A percentile compares a stretch with the other conserved stretches of the same genome.
Conservation (phyloP, 2,329 filamentous ascomycete genomes). For the Colletotrichum euphorbiae region DNA sequence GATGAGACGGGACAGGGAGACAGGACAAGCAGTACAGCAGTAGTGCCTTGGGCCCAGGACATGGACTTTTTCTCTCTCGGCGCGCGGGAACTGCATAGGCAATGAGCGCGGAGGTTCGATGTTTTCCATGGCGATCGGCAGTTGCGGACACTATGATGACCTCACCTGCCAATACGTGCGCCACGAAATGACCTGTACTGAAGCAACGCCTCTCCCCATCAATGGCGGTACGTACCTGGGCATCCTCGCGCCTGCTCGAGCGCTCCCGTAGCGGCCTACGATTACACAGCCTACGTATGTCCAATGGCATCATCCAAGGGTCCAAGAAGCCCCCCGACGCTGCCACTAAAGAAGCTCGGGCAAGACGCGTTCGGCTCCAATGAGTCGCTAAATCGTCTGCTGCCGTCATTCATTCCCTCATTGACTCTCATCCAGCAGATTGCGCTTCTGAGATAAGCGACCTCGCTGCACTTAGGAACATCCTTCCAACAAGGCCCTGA, state of each 20-base stretch:
- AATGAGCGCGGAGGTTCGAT: constrained; percentile 27
- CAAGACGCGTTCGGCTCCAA: constrained; percentile 33
- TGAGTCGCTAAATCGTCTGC: constrained; percentile 12
- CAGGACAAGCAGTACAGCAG: constrained; percentile 5
- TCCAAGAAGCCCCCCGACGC: constrained; percentile 24
- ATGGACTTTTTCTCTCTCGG: not conserved
- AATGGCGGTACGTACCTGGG: constrained; percentile 11
- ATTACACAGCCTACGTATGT: not conserved
- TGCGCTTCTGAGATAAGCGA: constrained; percentile 4
- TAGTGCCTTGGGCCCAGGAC: not conserved
- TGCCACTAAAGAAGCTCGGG: constrained; percentile 31
- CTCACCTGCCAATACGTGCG: constrained; percentile 36
- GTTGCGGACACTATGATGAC: constrained; percentile 42
- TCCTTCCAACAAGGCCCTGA: no score
- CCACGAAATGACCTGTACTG: constrained; percentile 3
- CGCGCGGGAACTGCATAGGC: constrained; percentile 8
- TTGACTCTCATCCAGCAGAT: constrained; percentile 8
- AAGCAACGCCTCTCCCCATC: no score
- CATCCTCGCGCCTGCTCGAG: not conserved
- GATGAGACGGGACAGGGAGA: not conserved
- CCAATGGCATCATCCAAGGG: constrained; percentile 39
- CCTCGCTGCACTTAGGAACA: not conserved
- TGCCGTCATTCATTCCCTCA: constrained; percentile 17
- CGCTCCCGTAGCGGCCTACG: constrained; percentile 2
- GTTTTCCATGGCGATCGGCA: constrained; percentile 40